These are phyloP conservation scores for Tylopilus subfusipes DNA, from an alignment of 768 basidiomycete species.

Conservation along the genomic window DNA sequence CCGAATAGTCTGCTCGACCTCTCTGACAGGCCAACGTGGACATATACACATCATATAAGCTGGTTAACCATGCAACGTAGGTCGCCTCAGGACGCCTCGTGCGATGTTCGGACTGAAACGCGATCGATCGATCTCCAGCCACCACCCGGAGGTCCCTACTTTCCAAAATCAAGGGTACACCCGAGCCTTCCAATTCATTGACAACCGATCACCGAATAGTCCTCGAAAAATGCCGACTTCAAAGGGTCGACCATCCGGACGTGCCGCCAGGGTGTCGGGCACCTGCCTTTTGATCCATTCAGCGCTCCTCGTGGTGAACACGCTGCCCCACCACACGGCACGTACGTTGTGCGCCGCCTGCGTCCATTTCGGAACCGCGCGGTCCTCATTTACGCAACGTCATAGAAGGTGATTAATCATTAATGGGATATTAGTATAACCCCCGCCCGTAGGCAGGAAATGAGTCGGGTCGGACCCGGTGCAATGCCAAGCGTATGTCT, in stretches of 20 bases:
- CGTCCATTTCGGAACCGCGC: constrained; percentile 17
- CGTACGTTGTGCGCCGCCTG: constrained; percentile 8
- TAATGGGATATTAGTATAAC: not conserved
- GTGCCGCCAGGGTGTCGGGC: not conserved
- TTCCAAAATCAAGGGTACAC: not conserved
- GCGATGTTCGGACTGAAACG: not conserved
- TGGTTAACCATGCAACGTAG: not conserved
- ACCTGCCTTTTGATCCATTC: not conserved
- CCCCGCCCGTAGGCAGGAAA: constrained; percentile 5
- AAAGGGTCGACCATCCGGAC: not conserved
- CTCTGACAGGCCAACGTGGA: not conserved
- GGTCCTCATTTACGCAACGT: constrained; percentile 9
- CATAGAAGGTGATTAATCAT: not conserved
- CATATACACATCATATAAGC: not conserved
- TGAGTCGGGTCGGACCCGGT: constrained; percentile 6
- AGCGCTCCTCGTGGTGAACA: constrained; percentile 19
- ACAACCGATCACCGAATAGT: not conserved
- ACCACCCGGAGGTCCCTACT: not conserved
- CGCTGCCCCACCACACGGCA: constrained; percentile 7
- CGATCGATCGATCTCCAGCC: constrained; percentile 1
- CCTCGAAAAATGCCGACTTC: not conserved
- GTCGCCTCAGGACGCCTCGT: not conserved
- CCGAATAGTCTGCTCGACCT: not conserved
- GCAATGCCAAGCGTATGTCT: constrained; percentile 3
- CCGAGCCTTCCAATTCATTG: not conserved